phyloP scores from a whole-genome alignment of 2,329 filamentous ascomycete genomes.

The Cercospora sp. region DNA sequence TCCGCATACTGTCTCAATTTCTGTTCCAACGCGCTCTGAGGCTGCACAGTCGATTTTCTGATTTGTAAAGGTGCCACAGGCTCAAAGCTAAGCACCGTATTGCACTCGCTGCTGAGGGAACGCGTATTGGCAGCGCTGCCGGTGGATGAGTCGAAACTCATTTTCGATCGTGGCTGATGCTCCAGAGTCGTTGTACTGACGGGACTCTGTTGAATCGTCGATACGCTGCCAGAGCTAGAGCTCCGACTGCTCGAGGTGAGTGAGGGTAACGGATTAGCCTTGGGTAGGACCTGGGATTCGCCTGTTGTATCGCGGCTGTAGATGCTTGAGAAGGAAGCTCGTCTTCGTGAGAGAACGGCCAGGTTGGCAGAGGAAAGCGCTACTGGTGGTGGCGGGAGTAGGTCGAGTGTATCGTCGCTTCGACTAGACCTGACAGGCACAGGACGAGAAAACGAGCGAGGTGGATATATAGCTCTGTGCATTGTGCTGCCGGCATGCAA shows the following conservation, averaged over 20 bases:
- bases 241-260: slow-evolving; percentile 6
- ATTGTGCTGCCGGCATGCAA: slow-evolving; percentile 19
- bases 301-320: slow-evolving; percentile 36
- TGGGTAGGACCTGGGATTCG: slow-evolving; percentile 16
- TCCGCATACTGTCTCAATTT: slow-evolving; percentile 17
- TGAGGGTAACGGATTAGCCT: background rate
- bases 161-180: background rate
- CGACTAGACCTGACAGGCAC: background rate
- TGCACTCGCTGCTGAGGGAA: background rate
- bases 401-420: slow-evolving; percentile 19
- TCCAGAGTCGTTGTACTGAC: background rate
- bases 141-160: background rate
- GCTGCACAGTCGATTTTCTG: background rate
- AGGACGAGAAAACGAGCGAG: slow-evolving; percentile 15
- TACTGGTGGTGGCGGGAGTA: slow-evolving; percentile 19
- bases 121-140: background rate
- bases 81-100: background rate
- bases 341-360: slow-evolving; percentile 17
- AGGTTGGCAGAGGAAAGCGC: slow-evolving; percentile 17
- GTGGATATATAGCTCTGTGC: slow-evolving; percentile 20
- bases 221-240: slow-evolving; percentile 23
- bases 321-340: slow-evolving; percentile 32
- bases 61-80: slow-evolving; percentile 20
- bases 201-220: slow-evolving; percentile 23
- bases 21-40: background rate